A percentile compares a stretch with the other conserved stretches of the same genome.
These are phyloP conservation scores for Tulasnella sp. DNA, from an alignment of 768 basidiomycete species.

Conservation along the genomic window DNA sequence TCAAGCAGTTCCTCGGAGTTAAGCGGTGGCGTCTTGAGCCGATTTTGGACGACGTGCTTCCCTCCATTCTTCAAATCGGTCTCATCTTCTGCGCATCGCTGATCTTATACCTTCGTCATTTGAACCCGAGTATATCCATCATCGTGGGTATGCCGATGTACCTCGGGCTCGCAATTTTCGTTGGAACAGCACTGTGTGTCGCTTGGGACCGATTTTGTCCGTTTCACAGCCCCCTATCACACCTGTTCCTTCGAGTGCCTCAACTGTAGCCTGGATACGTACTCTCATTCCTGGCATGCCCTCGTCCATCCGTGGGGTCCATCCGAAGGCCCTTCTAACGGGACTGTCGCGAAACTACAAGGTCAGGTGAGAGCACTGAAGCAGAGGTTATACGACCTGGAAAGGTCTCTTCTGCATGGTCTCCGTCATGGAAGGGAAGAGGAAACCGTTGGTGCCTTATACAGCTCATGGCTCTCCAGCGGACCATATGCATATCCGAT, in stretches of 20 bases:
- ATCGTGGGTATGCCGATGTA: neutral
- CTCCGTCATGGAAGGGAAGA: neutral
- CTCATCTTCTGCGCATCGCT: neutral
- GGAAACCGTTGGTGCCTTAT: neutral
- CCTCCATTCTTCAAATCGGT: neutral
- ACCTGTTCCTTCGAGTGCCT: neutral
- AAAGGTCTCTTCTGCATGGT: neutral
- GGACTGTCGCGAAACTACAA: too few species aligned
- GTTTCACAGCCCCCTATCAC: neutral
- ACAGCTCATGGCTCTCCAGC: neutral
- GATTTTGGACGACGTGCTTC: neutral
- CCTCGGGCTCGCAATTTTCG: neutral
- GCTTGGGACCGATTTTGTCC: neutral
- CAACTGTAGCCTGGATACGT: neutral
- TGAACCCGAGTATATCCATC: neutral
- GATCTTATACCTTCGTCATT: neutral
- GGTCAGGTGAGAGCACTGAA: neutral
- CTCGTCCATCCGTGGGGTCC: neutral
- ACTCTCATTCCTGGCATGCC: neutral
- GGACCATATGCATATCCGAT: neutral
- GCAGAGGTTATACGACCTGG: neutral
- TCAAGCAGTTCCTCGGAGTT: neutral
- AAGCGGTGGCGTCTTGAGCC: neutral
- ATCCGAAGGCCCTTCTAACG: too few species aligned
- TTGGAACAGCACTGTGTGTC: neutral